Evolutionary conservation across 2,329 filamentous ascomycete species (phyloP).

Genomic region (Triangularia setosa): DNA sequence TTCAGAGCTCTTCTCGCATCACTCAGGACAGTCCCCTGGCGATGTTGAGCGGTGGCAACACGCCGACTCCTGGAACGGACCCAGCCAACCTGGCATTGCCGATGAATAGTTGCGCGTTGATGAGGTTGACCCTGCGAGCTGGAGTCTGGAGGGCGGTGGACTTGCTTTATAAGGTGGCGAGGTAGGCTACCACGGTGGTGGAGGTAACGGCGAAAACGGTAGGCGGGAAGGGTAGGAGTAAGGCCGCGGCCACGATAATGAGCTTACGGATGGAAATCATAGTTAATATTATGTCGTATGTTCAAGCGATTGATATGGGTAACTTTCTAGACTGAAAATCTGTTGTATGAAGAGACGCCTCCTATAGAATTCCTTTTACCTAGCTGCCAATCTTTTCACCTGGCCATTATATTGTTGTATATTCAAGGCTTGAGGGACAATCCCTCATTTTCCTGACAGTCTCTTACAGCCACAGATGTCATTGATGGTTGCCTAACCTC

Average conservation of each 20-base stretch:
- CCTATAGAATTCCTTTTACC: too few species aligned
- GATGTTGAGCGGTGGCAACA: neutral
- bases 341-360: too few species aligned
- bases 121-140: neutral
- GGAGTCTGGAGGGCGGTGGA: neutral
- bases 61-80: neutral
- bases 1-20: neutral
- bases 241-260: too few species aligned
- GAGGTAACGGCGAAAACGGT: neutral
- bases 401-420: too few species aligned
- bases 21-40: neutral
- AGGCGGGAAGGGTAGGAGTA: neutral
- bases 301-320: too few species aligned
- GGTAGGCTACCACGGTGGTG: neutral
- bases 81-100: neutral
- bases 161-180: neutral
- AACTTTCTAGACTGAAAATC: too few species aligned
- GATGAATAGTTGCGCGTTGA: neutral
- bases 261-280: neutral
- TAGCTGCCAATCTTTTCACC: too few species aligned
- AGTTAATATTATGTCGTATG: neutral
- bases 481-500: too few species aligned
- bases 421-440: too few species aligned
- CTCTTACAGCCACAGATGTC: too few species aligned
- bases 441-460: too few species aligned